Conservation (phyloP, 1,284 basidiomycete species). For the Gymnopus androsaceus region DNA sequence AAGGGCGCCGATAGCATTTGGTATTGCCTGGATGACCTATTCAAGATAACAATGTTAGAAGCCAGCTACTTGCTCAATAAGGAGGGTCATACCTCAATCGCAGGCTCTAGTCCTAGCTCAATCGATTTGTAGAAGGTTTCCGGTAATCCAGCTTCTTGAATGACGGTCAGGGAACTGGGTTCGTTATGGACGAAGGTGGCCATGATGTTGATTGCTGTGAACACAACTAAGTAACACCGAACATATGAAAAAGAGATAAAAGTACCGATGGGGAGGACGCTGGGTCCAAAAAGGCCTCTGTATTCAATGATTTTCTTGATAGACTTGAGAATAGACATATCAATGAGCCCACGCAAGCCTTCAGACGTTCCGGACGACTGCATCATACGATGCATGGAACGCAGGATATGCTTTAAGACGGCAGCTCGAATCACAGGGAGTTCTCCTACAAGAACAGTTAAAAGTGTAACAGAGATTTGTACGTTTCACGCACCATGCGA, state of each 20-base stretch:
- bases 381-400: slow-evolving; percentile 96
- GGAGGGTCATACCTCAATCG: slow-evolving; percentile 70
- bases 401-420: slow-evolving; percentile 87
- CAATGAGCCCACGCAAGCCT: slow-evolving; percentile 92
- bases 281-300: slow-evolving; percentile 83
- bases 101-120: slow-evolving; percentile 83
- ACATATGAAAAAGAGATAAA: slow-evolving; percentile 6
- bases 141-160: slow-evolving; percentile 92
- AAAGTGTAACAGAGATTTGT: slow-evolving; percentile 6
- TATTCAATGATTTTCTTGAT: slow-evolving; percentile 89
- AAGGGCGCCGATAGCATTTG: slow-evolving; percentile 95
- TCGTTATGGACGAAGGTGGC: slow-evolving; percentile 99
- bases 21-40: slow-evolving; percentile 88
- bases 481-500: slow-evolving; percentile 50
- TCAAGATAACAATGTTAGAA: slow-evolving; percentile 7
- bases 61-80: background rate
- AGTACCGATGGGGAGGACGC: slow-evolving; percentile 79
- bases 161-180: slow-evolving; percentile 89
- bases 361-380: slow-evolving; percentile 92
- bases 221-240: slow-evolving; percentile 8
- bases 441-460: slow-evolving; percentile 43
- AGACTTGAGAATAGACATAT: slow-evolving; percentile 85
- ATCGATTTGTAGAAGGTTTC: slow-evolving; percentile 88
- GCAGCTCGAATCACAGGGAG: slow-evolving; percentile 70
- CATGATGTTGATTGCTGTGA: slow-evolving; percentile 93